Conservation (phyloP, 108 stramenopile species). For the Parietichytrium sp. region DNA sequence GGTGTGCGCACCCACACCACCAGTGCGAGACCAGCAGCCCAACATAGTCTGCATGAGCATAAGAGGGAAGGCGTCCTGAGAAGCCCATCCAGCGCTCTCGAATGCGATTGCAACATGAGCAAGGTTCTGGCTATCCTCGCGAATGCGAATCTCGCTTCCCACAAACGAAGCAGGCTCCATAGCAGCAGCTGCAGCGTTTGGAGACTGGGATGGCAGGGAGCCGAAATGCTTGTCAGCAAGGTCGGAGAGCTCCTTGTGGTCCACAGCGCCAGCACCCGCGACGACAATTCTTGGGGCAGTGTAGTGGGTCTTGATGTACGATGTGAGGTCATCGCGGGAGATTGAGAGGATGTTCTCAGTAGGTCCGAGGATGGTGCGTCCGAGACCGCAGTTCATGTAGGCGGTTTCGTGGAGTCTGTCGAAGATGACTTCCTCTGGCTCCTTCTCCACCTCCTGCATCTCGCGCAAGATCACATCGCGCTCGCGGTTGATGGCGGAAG, state of each 20-base stretch:
- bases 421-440: slow-evolving; percentile 93
- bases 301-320: slow-evolving; percentile 95
- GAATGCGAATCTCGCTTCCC: slow-evolving; percentile 86
- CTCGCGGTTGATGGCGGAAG: slow-evolving; percentile 83
- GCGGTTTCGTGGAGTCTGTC: slow-evolving; percentile 97
- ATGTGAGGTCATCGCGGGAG: slow-evolving; percentile 74
- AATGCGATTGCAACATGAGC: slow-evolving; percentile 94
- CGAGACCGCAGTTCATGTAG: slow-evolving; percentile 86
- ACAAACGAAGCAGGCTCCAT: slow-evolving; percentile 90
- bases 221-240: slow-evolving; percentile 88
- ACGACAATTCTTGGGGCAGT: slow-evolving; percentile 96
- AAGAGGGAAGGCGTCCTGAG: slow-evolving; percentile 92
- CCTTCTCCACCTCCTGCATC: slow-evolving; percentile 98
- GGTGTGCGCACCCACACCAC: slow-evolving; percentile 78
- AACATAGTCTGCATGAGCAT: slow-evolving; percentile 97
- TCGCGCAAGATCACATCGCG: slow-evolving; percentile 96
- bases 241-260: slow-evolving; percentile 81
- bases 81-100: slow-evolving; percentile 93
- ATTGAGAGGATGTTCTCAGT: slow-evolving; percentile 84
- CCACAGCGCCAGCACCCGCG: slow-evolving; percentile 93
- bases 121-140: slow-evolving; percentile 73
- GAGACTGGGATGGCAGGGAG: slow-evolving; percentile 65
- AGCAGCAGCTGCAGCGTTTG: slow-evolving; percentile 70
- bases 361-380: slow-evolving; percentile 93
- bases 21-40: slow-evolving; percentile 87